A percentile compares a stretch with the other conserved stretches of the same genome.
These are phyloP conservation scores for Xylaria sp. DNA, from an alignment of 2,329 filamentous ascomycete genomes.

Conservation along the genomic window DNA sequence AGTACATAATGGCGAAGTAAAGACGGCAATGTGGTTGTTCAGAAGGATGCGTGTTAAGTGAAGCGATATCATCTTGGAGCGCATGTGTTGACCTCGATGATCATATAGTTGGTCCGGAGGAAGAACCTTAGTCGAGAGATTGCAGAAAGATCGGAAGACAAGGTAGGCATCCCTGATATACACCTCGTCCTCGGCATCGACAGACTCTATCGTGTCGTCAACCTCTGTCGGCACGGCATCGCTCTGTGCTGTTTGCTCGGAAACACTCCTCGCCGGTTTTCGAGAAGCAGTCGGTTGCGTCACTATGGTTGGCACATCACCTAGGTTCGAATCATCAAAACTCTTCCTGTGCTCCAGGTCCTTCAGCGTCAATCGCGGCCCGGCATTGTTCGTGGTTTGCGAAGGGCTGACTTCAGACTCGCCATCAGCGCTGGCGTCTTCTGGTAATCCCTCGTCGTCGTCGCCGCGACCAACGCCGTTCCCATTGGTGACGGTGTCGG, in stretches of 20 bases:
- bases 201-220: constrained; percentile 67
- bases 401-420: constrained; percentile 43
- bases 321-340: constrained; percentile 74
- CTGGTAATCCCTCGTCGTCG: constrained; percentile 49
- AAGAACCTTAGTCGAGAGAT: constrained; percentile 91
- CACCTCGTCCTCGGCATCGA: constrained; percentile 87
- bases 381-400: constrained; percentile 52
- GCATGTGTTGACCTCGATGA: constrained; percentile 93
- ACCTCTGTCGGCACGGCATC: constrained; percentile 63
- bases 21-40: constrained; percentile 91
- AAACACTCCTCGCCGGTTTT: constrained; percentile 58
- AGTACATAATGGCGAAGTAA: constrained; percentile 89
- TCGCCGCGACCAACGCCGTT: constrained; percentile 47
- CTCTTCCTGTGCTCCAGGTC: constrained; percentile 75
- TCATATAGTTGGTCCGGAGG: constrained; percentile 93
- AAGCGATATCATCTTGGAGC: constrained; percentile 93
- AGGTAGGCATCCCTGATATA: constrained; percentile 97
- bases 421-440: constrained; percentile 48
- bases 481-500: constrained; percentile 51
- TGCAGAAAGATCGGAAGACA: constrained; percentile 97
- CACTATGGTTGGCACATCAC: constrained; percentile 74
- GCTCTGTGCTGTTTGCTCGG: constrained; percentile 61
- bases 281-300: constrained; percentile 65
- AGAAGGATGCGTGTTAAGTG: constrained; percentile 95
- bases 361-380: constrained; percentile 70